Base-by-base conservation (phyloP, 1,139 yeast genomes). In the Meyerozyma carpophila region DNA sequence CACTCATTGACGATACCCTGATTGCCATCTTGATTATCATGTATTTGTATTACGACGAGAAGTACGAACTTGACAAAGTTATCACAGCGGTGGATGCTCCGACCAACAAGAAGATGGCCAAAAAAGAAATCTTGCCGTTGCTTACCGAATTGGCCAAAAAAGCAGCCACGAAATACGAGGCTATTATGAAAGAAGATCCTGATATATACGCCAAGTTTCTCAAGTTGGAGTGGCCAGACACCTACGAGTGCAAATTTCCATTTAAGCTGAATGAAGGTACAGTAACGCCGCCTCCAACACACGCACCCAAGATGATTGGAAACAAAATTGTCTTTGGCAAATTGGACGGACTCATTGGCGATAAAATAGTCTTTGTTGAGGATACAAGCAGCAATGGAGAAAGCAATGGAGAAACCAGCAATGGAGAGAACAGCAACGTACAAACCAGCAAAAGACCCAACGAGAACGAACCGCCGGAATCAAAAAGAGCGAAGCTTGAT, bases 1-100 rank as follows among this genome's bases (percentile, higher is more conserved):
- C 93, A 0, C 66, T 79, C 26, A 77, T 86, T 34, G 96, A 88
- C 57, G 95, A 88, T 52, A 75, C 89, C 0, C 77, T 81, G 47
- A 83, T 84, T 27, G 75, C 84, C 2, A 58, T 85, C 0, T 88
- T 75, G 55, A 62, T 87, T 51, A 69, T 68, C 42, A 61, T 85
- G 8, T 83, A 69, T 48, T 50, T 59, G n/a, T 48, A 51, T 41
- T 61, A 54, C 44, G 48, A 47, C 31, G 50, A 47, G 37, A 45
- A 43, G 18, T 47, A 44, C 6, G 24, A 41, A 8, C 21, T 26
- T 25, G 36, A 18, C 41, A 41, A 18, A 40, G 18, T 32, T 4
- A 36, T 38, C 2, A 41, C 49, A 3, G 70, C 64, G 8, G 58
- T 69, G 0, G 71, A 73, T 0, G 58, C 61, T 11, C 67, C 65